These are phyloP conservation scores for Quercus engelmannii DNA, from an alignment of 306 rosid genomes.

Conservation along the genomic window DNA sequence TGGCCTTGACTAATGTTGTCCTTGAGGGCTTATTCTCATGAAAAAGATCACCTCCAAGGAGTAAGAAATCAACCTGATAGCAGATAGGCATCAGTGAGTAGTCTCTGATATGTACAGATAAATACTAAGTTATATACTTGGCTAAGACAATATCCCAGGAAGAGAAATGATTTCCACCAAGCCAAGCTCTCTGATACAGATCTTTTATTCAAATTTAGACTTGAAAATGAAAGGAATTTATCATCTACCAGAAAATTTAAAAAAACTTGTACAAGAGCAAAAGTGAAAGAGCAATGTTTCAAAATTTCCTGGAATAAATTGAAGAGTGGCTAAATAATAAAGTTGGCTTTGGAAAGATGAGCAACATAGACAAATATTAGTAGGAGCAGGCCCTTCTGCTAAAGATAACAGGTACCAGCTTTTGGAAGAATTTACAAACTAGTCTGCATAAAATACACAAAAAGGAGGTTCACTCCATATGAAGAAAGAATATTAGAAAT, in stretches of 20 bases:
- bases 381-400: neutral
- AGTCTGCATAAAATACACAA: neutral
- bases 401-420: neutral
- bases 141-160: neutral
- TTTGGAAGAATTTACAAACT: neutral
- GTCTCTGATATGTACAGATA: neutral
- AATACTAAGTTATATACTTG: neutral
- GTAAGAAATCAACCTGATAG: conserved; percentile 58
- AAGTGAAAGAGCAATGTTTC: neutral
- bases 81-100: conserved; percentile 1
- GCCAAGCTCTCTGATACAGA: neutral
- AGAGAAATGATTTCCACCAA: neutral
- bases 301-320: neutral
- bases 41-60: conserved; percentile 95
- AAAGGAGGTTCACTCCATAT: neutral
- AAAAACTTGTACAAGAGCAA: neutral
- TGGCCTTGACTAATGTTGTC: conserved; percentile 79
- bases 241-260: neutral
- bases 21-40: conserved; percentile 96
- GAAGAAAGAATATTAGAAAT: neutral
- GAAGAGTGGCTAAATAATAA: neutral
- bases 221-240: neutral
- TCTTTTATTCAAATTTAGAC: neutral
- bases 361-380: neutral
- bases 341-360: neutral